phyloP scores from a whole-genome alignment of 129 eudicot genomes.

The Mikania micrantha region DNA sequence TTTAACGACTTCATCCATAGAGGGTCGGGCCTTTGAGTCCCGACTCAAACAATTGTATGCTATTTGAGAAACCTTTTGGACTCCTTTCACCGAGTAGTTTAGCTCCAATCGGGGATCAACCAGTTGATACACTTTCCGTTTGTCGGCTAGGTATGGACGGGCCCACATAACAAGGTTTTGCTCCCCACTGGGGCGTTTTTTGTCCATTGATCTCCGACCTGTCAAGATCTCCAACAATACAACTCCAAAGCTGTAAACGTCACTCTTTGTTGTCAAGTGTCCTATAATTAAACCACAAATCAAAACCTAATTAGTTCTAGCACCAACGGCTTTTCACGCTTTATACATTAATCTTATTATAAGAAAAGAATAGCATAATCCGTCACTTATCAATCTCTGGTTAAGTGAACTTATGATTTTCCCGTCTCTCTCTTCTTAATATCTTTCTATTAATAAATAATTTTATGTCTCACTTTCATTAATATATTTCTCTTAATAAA shows the following conservation, averaged over 20 bases:
- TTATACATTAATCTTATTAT: neutral
- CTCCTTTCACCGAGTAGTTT: constrained; percentile 83
- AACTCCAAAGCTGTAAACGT: constrained; percentile 90
- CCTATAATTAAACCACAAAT: constrained; percentile 36
- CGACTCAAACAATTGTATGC: constrained; percentile 67
- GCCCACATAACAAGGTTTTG: constrained; percentile 98
- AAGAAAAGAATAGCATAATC: too few relatives aligned
- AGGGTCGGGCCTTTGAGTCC: constrained; percentile 87
- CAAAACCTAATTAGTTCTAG: neutral
- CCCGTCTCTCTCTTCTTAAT: too few relatives aligned
- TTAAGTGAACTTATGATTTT: too few relatives aligned
- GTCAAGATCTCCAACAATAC: constrained; percentile 87
- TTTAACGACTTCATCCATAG: constrained; percentile 86
- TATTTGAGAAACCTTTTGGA: constrained; percentile 82
- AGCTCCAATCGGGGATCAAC: constrained; percentile 95
- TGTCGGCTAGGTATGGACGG: constrained; percentile 77
- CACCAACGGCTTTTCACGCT: neutral
- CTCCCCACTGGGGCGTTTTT: constrained; percentile 85
- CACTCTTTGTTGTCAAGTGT: constrained; percentile 89
- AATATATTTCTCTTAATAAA: too few relatives aligned
- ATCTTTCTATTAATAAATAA: too few relatives aligned
- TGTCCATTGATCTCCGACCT: constrained; percentile 96
- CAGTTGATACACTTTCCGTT: constrained; percentile 71
- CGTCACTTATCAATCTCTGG: too few relatives aligned
- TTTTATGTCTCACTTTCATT: too few relatives aligned